Evolutionary conservation across 345 rosid genomes (phyloP), one percentile per base, ranked within the genome.

Genomic region (Linum usitatissimum): DNA sequence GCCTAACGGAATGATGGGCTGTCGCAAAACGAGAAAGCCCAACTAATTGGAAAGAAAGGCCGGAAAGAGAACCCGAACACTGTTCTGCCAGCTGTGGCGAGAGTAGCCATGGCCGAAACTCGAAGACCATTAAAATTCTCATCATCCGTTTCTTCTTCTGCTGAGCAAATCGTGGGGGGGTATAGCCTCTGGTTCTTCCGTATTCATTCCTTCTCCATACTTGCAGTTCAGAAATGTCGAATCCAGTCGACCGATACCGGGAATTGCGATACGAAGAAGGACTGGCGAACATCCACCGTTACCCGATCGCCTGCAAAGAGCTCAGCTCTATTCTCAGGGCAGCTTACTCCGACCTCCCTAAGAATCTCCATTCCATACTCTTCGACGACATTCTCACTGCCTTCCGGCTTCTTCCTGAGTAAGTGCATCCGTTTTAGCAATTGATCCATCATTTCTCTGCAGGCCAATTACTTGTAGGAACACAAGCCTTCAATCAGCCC

Each of bases 341-440:
- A 34, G 81, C 82, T 59, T 88, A 85, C 70, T 30, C 30, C 65
- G 71, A 66, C 42, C 71, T 80, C 59, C 89, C 92, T 59, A 84
- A 88, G 77, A 63, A 76, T 66, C 67, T 85, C 64, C 90, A 84
- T 68, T 77, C 84, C 67, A 53, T 78, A 60, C 67, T 92, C 84
- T 80, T 86, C 62, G 80, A 66, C 12, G 88, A 91, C 76, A 71
- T 76, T 34, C 85, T 85, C 76, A 9, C 86, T 38, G 88, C 98
- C 77, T 83, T 85, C 66, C 87, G 88, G 64, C 78, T 86, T 53
- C 88, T 91, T 64, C 87, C 96, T 31, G 64, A 73, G 98, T 88
- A 76, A 74, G 80, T 23, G 17, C 8, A 7, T 18, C 51, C 34
- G 19, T 34, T 10, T 54, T 0, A 45, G 14, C 4, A 45, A 45